Evolutionary conservation across 164 flowering plant genomes (phyloP).

Genomic region (Umbellularia californica): DNA sequence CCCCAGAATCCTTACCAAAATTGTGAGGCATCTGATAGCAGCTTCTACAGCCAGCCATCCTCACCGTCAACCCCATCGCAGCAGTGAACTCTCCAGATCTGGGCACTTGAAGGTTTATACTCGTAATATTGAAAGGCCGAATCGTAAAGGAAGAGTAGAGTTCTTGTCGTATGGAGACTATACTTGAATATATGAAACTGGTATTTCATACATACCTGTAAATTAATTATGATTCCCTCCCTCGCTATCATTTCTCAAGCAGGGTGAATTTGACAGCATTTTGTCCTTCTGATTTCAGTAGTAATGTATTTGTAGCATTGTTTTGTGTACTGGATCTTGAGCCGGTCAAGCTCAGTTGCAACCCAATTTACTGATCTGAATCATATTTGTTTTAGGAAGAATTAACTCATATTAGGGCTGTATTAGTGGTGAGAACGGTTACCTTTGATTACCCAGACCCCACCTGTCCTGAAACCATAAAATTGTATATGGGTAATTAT

Average conservation of each 20-base stretch:
- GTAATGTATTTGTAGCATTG: not conserved
- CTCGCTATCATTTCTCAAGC: not conserved
- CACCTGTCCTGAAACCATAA: too few species aligned
- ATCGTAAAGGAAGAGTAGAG: not conserved
- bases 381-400: too few species aligned
- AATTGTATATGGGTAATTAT: too few species aligned
- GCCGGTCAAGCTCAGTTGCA: not conserved
- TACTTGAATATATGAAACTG: not conserved
- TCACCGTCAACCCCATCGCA: conserved; percentile 60
- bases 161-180: not conserved
- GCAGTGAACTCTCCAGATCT: conserved; percentile 23
- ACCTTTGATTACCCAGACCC: too few species aligned
- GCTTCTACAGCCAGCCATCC: conserved; percentile 52
- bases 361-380: too few species aligned
- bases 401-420: too few species aligned
- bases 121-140: not conserved
- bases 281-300: not conserved
- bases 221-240: not conserved
- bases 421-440: too few species aligned
- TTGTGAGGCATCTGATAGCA: conserved; percentile 58
- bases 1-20: conserved; percentile 53
- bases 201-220: not conserved
- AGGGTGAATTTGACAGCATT: not conserved
- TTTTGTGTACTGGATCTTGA: not conserved
- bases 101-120: not conserved